Base-by-base conservation (phyloP, 208 protist species). In the Leishmania lainsoni region DNA sequence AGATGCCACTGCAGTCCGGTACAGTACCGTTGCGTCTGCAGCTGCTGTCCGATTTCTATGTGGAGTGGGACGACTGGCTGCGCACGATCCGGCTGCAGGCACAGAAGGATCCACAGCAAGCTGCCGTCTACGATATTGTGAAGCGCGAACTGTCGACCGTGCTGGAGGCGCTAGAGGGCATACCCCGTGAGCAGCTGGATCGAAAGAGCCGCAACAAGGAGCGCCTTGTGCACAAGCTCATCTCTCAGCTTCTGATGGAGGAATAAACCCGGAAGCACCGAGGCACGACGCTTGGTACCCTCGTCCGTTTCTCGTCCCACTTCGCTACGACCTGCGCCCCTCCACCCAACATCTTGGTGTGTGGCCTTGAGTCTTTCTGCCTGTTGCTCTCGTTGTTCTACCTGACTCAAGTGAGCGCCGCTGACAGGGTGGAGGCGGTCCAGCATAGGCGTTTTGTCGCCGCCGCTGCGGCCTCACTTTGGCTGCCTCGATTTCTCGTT, bases 1-100 rank as follows among this genome's bases (percentile, higher is more conserved):
- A 94, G 74, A 72, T 97, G 56, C 83, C 72, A 45, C 66, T 66
- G n/a, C 87, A 92, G 75, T 81, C 86, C 8, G 89, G 86, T 8
- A 78, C 83, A 8, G 89, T 94, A 73, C 91, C 93, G 35, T 86
- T 94, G 45, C 94, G 94, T n/a, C 83, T 96, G 76, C 87, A 91
- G 69, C 61, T 91, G 42, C 65, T 96, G 5, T 89, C 95, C 70
- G 76, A 86, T 79, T 98, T 98, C 77, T 96, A 94, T 79, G 87
- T 98, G 20, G 92, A 96, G 83, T 97, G 95, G 93, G 95, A 98
- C 69, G 95, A 98, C 79, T 79, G 75, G 75, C 88, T 98, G 70
- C 90, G 89, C 66, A 84, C 81, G 22, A 90, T 94, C 68, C 96
- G 94, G 73, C 56, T 69, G 39, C 89, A 95, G 65, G 85, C 87